A percentile compares a stretch with the other conserved stretches of the same genome.
phyloP scores from a whole-genome alignment of 805 yeast species.

The Kuraishia ogatae region DNA sequence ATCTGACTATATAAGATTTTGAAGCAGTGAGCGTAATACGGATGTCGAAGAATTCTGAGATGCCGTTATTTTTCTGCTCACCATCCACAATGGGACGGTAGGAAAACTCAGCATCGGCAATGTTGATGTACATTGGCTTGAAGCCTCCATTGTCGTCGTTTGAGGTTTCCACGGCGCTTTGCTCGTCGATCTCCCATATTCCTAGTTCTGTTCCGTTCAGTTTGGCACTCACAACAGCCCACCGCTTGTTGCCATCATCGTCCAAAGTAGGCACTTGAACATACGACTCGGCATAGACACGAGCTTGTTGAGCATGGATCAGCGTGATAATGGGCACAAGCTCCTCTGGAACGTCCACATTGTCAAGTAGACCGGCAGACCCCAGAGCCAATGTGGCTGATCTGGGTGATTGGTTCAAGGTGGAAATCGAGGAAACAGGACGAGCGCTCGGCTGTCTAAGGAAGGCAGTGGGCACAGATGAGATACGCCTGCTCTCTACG shows the following conservation, averaged over 20 bases:
- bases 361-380: conserved; percentile 8
- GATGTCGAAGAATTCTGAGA: conserved; percentile 7
- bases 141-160: conserved; percentile 28
- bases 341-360: conserved; percentile 43
- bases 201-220: conserved; percentile 46
- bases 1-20: conserved; percentile 15
- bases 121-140: conserved; percentile 43
- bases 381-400: conserved; percentile 3
- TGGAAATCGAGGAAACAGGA: conserved; percentile 1
- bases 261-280: conserved; percentile 16
- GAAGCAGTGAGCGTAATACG: conserved; percentile 16
- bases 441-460: conserved; percentile 16
- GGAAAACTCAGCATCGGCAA: conserved; percentile 32
- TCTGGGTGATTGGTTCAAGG: conserved; percentile 9
- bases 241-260: conserved; percentile 6
- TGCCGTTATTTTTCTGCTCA: neutral
- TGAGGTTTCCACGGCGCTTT: conserved; percentile 14
- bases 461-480: conserved; percentile 22
- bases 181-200: conserved; percentile 33
- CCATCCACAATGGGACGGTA: conserved; percentile 5
- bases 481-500: conserved; percentile 13
- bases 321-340: conserved; percentile 65
- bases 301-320: conserved; percentile 58
- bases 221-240: conserved; percentile 19
- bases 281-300: conserved; percentile 43